phyloP scores from a whole-genome alignment of 371 early-diverging fungal species.

The Umbelopsis sp. region DNA sequence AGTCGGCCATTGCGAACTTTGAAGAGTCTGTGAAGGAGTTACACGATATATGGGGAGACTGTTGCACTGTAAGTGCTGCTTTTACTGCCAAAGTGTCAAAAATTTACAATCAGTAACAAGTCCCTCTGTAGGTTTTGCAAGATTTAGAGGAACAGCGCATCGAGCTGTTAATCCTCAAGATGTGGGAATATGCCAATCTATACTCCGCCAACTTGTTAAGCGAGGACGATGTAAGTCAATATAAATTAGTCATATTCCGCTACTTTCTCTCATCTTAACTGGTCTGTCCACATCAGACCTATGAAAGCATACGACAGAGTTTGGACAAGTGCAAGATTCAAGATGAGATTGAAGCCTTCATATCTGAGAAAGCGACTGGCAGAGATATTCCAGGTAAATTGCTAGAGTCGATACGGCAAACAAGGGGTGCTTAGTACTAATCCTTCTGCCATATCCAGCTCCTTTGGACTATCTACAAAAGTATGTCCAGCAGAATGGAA shows the following conservation, averaged over 20 bases:
- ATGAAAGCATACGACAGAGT: conserved; percentile 38
- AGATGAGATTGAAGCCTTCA: conserved; percentile 34
- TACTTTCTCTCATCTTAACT: too few relatives aligned
- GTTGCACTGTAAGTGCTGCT: conserved; percentile 37
- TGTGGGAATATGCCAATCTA: conserved; percentile 52
- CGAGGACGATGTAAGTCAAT: conserved; percentile 42
- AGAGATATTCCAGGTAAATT: conserved; percentile 34
- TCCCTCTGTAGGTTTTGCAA: conserved; percentile 29
- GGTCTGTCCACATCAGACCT: conserved; percentile 29
- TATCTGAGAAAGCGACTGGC: conserved; percentile 36
- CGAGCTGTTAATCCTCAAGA: conserved; percentile 38
- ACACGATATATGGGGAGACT: conserved; percentile 40
- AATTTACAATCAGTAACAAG: not conserved
- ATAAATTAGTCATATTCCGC: too few relatives aligned
- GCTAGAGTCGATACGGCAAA: not conserved
- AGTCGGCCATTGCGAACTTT: conserved; percentile 25
- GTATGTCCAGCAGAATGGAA: conserved; percentile 1
- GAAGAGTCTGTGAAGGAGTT: conserved; percentile 38
- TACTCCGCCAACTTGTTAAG: conserved; percentile 39
- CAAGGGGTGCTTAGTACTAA: too few relatives aligned
- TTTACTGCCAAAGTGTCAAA: too few relatives aligned
- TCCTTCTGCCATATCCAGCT: not conserved
- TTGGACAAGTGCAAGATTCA: conserved; percentile 38
- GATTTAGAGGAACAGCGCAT: conserved; percentile 44
- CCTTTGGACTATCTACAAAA: conserved; percentile 9